phyloP scores from a whole-genome alignment of 202 grass and related monocot species.

The Hordeum pubiflorum region DNA sequence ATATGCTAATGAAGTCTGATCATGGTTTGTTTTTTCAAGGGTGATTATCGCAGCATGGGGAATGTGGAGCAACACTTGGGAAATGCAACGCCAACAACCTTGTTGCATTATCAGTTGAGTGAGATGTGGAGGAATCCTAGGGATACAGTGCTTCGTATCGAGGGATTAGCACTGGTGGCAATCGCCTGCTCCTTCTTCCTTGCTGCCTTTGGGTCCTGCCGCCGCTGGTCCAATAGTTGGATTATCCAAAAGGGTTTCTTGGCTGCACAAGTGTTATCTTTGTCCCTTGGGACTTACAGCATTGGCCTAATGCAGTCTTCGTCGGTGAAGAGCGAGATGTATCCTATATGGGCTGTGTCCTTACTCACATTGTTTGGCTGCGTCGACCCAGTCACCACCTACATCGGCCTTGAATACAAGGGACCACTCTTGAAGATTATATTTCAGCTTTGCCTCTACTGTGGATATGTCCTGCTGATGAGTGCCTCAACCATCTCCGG shows the following conservation, averaged over 20 bases:
- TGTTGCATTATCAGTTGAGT: slow-evolving; percentile 27
- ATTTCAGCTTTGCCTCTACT: slow-evolving; percentile 7
- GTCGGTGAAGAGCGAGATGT: slow-evolving; percentile 1
- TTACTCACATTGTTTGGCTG: neutral
- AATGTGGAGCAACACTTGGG: too few relatives aligned
- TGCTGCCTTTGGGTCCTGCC: neutral
- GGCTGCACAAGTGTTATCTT: neutral
- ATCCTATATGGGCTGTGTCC: slow-evolving; percentile 4
- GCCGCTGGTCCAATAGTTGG: neutral
- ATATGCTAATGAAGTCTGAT: too few relatives aligned
- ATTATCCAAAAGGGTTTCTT: slow-evolving; percentile 4
- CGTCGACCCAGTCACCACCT: neutral
- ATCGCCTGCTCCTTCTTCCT: neutral
- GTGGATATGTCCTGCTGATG: neutral
- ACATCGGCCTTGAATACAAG: slow-evolving; percentile 6
- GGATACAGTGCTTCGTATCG: neutral
- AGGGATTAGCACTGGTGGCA: neutral
- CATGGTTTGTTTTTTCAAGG: too few relatives aligned
- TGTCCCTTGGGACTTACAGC: slow-evolving; percentile 5
- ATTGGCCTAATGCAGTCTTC: slow-evolving; percentile 24
- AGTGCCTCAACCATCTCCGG: neutral
- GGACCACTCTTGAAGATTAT: neutral
- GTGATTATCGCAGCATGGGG: too few relatives aligned
- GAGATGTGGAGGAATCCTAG: slow-evolving; percentile 27
- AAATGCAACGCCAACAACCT: too few relatives aligned